phyloP scores from a whole-genome alignment of 768 basidiomycete species.

The Tubosaeta sp. region DNA sequence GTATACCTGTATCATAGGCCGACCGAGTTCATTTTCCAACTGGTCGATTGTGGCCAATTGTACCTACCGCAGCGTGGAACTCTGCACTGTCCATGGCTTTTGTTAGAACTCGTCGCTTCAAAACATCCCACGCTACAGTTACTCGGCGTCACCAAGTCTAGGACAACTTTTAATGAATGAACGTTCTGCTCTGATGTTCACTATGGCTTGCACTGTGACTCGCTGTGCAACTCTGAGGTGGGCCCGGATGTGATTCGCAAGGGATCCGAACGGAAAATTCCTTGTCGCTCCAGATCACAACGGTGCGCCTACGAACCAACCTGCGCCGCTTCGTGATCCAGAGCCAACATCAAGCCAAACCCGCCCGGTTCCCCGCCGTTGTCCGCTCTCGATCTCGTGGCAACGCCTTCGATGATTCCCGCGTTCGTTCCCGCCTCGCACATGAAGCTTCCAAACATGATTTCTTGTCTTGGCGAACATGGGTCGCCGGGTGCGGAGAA shows the following conservation, averaged over 20 bases:
- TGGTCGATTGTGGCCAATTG: neutral
- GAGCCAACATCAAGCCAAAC: neutral
- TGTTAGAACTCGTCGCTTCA: neutral
- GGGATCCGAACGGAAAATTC: too few species aligned
- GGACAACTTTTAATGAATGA: too few species aligned
- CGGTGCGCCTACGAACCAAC: too few species aligned
- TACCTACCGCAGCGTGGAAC: conserved; percentile 56
- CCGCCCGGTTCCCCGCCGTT: neutral
- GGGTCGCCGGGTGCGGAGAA: neutral
- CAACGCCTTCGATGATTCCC: neutral
- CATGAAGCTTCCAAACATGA: neutral
- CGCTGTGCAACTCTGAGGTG: too few species aligned
- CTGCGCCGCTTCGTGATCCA: too few species aligned
- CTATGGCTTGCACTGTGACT: too few species aligned
- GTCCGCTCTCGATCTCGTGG: neutral
- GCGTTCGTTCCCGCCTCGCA: neutral
- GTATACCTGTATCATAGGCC: conserved; percentile 59
- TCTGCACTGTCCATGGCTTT: conserved; percentile 52
- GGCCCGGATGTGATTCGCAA: too few species aligned
- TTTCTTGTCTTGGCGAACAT: neutral
- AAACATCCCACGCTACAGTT: neutral
- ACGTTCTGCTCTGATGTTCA: too few species aligned
- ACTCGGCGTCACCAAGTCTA: too few species aligned
- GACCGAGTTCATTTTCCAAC: neutral
- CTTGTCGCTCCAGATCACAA: too few species aligned